Evolutionary conservation across 805 yeast species (phyloP).

Genomic region (Yamadazyma sp.): DNA sequence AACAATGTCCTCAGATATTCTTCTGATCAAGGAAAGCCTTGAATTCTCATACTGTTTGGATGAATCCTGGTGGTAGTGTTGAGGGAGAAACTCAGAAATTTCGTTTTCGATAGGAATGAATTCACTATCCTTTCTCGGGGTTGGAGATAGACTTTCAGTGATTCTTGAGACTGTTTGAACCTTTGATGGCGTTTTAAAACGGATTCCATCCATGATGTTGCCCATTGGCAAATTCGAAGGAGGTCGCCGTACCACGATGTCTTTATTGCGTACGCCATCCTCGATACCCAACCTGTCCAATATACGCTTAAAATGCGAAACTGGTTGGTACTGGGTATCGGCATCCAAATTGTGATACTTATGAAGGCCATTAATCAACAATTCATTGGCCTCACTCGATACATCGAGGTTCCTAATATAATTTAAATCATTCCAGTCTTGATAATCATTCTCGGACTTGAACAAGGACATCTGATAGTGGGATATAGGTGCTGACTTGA

Average conservation of each 20-base stretch:
- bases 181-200: constrained; percentile 22
- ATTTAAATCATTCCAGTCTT: constrained; percentile 16
- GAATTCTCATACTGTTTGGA: constrained; percentile 2
- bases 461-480: constrained; percentile 49
- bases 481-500: constrained; percentile 76
- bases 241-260: constrained; percentile 1
- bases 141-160: constrained; percentile 6
- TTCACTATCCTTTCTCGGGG: constrained; percentile 13
- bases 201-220: constrained; percentile 37
- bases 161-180: neutral
- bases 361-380: constrained; percentile 37
- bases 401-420: constrained; percentile 11
- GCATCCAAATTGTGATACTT: constrained; percentile 27
- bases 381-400: constrained; percentile 22
- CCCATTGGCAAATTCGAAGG: constrained; percentile 19
- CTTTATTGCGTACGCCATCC: constrained; percentile 4
- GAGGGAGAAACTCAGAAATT: constrained; percentile 5
- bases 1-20: constrained; percentile 51
- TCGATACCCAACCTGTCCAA: constrained; percentile 19
- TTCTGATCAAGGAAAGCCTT: constrained; percentile 19
- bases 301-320: constrained; percentile 24
- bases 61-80: constrained; percentile 5
- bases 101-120: constrained; percentile 7
- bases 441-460: constrained; percentile 21
- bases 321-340: constrained; percentile 37